Base-by-base conservation (phyloP, 805 yeast genomes). In the Hanseniaspora thailandica region DNA sequence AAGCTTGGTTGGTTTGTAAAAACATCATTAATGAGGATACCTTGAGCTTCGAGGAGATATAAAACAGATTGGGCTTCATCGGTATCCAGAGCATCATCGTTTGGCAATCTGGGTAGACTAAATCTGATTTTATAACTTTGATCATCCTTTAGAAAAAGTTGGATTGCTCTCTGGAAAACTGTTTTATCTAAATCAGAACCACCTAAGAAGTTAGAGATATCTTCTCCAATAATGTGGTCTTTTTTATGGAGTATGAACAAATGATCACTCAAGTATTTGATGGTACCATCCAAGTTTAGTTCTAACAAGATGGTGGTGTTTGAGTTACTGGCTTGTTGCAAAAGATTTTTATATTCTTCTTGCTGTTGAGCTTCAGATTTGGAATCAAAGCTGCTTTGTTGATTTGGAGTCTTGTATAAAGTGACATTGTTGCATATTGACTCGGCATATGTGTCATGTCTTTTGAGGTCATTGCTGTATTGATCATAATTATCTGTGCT, bases 1-100 rank as follows among this genome's bases (percentile, higher is more conserved):
- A 87, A 94, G 0, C 83, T 72, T 1, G 90, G 89, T 35, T 75
- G 63, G 15, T 75, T 71, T 0, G 80, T 72, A 35, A 69, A 69
- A 2, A 72, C 65, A 62, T 82, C 84, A 57, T 80, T 84, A 8
- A 93, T 82, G 20, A 90, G 66, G 9, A 93, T 82, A 2, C 98
- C 98, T 62, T 90, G 97, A 0, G 96, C 97, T 65, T 90, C 97
- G 38, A 89, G 69, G 58, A 86, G 90, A 25, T 35, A 50, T 6
- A 10, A n/a, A 3, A 39, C 20, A 1, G 38, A 22, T 56, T 60
- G 13, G 8, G 12, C 15, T 30, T 35, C n/a, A 33, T 17, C 15
- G 19, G 31, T 13, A 19, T 40, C 13, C 49, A 35, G 9, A 23
- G 5, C n/a, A 3, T 35, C 30, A 17, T 25, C 22, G 1, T 35